These are phyloP conservation scores for Triglochin maritima DNA, from an alignment of 106 monocot genomes.

Conservation along the genomic window DNA sequence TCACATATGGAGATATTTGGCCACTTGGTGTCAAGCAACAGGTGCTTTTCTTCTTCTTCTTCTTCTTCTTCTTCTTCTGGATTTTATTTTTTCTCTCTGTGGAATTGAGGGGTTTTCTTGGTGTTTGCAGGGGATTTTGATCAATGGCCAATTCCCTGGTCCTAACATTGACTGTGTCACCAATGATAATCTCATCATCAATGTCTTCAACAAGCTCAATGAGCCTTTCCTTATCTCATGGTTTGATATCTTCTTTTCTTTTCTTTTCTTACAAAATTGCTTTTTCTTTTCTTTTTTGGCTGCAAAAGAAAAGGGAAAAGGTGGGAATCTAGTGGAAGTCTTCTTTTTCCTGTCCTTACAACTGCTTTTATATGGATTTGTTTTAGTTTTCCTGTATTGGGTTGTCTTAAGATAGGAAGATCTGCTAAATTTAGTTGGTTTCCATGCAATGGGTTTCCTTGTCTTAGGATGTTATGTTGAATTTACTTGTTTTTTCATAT, in stretches of 20 bases:
- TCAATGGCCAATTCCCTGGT: slow-evolving; percentile 72
- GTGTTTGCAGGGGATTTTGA: slow-evolving; percentile 50
- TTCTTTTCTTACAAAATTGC: background rate
- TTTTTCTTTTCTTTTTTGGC: background rate
- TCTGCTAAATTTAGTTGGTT: no score
- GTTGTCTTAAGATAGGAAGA: no score
- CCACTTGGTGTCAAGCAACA: slow-evolving; percentile 52
- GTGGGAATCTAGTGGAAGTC: no score
- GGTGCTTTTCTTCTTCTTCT: slow-evolving; percentile 13
- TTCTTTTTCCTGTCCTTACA: no score
- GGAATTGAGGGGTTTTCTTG: background rate
- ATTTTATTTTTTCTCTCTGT: background rate
- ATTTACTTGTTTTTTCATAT: no score
- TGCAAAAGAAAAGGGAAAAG: background rate
- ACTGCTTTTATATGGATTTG: no score
- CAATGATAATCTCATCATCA: slow-evolving; percentile 66
- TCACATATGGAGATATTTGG: slow-evolving; percentile 44
- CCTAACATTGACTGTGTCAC: slow-evolving; percentile 55
- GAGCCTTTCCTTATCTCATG: slow-evolving; percentile 76
- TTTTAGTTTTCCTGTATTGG: no score
- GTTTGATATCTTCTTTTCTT: slow-evolving; percentile 5
- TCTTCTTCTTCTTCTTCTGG: background rate
- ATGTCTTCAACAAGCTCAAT: slow-evolving; percentile 46
- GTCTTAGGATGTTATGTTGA: no score
- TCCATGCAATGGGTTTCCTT: no score